Base-by-base conservation (phyloP, 495 filamentous ascomycete species). In the Xylona heveae region DNA sequence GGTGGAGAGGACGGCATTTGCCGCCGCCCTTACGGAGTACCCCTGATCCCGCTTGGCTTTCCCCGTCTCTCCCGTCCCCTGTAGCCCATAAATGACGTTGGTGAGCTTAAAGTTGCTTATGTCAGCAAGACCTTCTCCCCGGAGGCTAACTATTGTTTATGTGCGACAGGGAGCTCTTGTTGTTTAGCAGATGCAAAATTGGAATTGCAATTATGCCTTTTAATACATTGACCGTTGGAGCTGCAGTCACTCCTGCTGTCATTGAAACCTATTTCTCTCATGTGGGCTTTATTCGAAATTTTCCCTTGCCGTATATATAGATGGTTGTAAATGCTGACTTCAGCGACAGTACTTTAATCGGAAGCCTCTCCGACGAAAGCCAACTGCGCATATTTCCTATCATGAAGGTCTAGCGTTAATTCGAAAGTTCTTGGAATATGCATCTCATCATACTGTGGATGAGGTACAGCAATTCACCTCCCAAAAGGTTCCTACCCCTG, bases 381-480 rank as follows among this genome's bases (percentile, higher is more conserved):
- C 83, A 1, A 84, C 74, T 14, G 71, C 75, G 1, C 80, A 85
- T 43, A 68, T 95, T 38, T 82, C 81, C 16, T 95, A 95, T 50
- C 78, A 93, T 43, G 76, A 92, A 52, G 83, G 82, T n/a, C 61
- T 95, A n/a, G 64, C 74, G 19, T 61, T 94, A 14, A 71, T 94
- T 38, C 78, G 78, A 30, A 69, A 71, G 22, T 95, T 95, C 52
- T 68, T 95, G 15, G 43, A 53, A 12, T 78, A 80, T 43, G 74
- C 81, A 1, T 83, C 82, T 1, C 70, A 77, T 38, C 81, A 91
- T 45, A 79, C 78, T 0, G 74, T 95, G 36, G 85, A 95, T 51
- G 84, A 95, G 20, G 49, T 94, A 12, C 85, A 95, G 43, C 68
- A 67, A 14, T 94, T 94, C 50, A 90, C 84, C 0, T 58, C 64